Evolutionary conservation across 176 grass and related monocot species (phyloP).

Genomic region (Bonia amplexicaulis): DNA sequence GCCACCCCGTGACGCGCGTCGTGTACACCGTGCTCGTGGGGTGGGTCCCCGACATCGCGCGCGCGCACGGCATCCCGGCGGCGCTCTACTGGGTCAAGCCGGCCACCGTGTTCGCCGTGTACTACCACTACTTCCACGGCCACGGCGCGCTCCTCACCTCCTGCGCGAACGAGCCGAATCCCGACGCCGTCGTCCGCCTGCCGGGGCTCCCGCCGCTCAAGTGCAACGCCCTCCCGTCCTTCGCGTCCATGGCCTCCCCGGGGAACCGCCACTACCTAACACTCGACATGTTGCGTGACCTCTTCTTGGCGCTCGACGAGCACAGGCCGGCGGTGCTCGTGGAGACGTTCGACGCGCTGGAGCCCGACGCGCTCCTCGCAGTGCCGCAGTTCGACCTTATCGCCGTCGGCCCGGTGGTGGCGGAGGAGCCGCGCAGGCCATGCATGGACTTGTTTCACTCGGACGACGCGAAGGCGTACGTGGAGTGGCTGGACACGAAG

Average conservation of each 20-base stretch:
- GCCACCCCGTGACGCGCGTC: slow-evolving; percentile 49
- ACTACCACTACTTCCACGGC: slow-evolving; percentile 64
- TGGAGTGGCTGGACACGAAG: slow-evolving; percentile 50
- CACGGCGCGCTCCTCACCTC: slow-evolving; percentile 15
- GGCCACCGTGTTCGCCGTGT: slow-evolving; percentile 37
- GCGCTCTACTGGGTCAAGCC: slow-evolving; percentile 53
- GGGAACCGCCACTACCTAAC: neutral
- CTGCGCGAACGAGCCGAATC: neutral
- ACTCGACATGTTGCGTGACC: neutral
- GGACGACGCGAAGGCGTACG: slow-evolving; percentile 17
- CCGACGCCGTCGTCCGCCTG: slow-evolving; percentile 2
- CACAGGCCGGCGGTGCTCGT: slow-evolving; percentile 14
- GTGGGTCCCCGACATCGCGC: slow-evolving; percentile 34
- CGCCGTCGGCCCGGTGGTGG: slow-evolving; percentile 38
- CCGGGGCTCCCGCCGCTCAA: slow-evolving; percentile 30
- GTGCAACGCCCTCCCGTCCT: slow-evolving; percentile 22
- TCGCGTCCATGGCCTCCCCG: neutral
- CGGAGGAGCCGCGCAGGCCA: neutral
- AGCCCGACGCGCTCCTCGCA: slow-evolving; percentile 23
- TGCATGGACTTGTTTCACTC: neutral
- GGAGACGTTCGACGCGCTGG: slow-evolving; percentile 50
- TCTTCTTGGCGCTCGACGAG: slow-evolving; percentile 6
- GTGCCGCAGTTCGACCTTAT: slow-evolving; percentile 14
- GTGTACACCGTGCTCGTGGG: slow-evolving; percentile 36
- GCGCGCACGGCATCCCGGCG: neutral